A percentile compares a stretch with the other conserved stretches of the same genome.
Conservation (phyloP, 1,139 yeast species). For the Debaryomyces singareniensis region DNA sequence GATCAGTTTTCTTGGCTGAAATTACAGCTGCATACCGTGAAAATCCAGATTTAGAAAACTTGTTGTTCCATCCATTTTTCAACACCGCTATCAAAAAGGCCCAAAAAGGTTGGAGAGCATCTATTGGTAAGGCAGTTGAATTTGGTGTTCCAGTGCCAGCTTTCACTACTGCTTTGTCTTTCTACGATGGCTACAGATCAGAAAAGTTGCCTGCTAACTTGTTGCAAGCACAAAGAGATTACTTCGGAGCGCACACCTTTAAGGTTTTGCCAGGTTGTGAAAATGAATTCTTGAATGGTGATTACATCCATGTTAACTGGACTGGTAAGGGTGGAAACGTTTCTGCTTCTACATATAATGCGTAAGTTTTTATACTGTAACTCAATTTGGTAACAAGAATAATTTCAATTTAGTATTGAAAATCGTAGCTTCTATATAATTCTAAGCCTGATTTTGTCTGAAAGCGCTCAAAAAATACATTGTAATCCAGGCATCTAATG, state of each 20-base stretch:
- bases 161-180: conserved; percentile 90
- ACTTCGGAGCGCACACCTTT: conserved; percentile 99
- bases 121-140: conserved; percentile 70
- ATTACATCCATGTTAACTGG: conserved; percentile 96
- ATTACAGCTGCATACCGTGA: conserved; percentile 95
- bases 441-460: background rate
- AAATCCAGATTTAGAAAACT: conserved; percentile 89
- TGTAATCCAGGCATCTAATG: conserved; percentile 1
- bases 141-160: conserved; percentile 97
- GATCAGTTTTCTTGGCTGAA: conserved; percentile 97
- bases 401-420: background rate
- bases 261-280: conserved; percentile 86
- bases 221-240: conserved; percentile 99
- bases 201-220: conserved; percentile 94
- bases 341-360: conserved; percentile 90
- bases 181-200: conserved; percentile 99
- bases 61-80: conserved; percentile 94
- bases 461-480: background rate
- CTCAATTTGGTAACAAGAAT: background rate
- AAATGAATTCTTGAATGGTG: conserved; percentile 61
- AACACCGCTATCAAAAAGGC: conserved; percentile 87
- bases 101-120: conserved; percentile 91
- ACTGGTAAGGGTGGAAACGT: conserved; percentile 98
- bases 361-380: conserved; percentile 38
- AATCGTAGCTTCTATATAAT: background rate